Evolutionary conservation across 2,329 filamentous ascomycete genomes (phyloP).

Genomic region (Penicillium rolfsii): DNA sequence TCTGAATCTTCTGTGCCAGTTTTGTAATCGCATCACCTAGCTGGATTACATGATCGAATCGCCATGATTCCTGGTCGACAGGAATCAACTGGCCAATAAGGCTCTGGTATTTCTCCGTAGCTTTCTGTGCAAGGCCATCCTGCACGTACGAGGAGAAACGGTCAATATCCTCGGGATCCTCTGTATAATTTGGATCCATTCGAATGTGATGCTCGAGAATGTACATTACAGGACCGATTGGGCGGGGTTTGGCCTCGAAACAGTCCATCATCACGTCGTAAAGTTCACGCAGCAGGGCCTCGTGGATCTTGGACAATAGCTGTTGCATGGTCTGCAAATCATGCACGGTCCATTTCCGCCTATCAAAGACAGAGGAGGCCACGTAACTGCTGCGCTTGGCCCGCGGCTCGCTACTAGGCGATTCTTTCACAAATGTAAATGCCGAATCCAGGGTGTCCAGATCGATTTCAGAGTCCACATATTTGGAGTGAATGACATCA

Average conservation of each 20-base stretch:
- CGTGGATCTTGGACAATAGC: constrained; percentile 73
- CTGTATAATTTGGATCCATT: constrained; percentile 73
- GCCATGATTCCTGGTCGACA: constrained; percentile 78
- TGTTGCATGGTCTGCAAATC: constrained; percentile 75
- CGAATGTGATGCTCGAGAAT: constrained; percentile 82
- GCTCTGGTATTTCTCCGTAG: constrained; percentile 75
- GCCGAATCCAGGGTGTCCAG: constrained; percentile 81
- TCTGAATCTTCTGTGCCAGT: constrained; percentile 84
- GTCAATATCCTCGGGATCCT: constrained; percentile 68
- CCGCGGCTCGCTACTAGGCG: constrained; percentile 64
- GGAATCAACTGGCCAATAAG: constrained; percentile 81
- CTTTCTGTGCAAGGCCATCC: constrained; percentile 73
- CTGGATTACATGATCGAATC: constrained; percentile 87
- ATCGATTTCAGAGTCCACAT: constrained; percentile 77
- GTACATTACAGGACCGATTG: constrained; percentile 77
- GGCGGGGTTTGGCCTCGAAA: constrained; percentile 84
- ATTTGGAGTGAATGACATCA: constrained; percentile 84
- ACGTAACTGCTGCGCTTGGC: constrained; percentile 57
- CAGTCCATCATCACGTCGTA: constrained; percentile 85
- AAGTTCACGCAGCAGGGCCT: constrained; percentile 81
- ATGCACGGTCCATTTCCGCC: constrained; percentile 69
- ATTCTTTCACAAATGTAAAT: constrained; percentile 79
- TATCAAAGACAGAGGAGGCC: constrained; percentile 56
- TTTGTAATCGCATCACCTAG: constrained; percentile 84
- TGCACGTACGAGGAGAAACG: constrained; percentile 73